A percentile compares a stretch with the other conserved stretches of the same genome.
phyloP scores from a whole-genome alignment of 1,284 basidiomycete species.

The Cronartium quercuum region DNA sequence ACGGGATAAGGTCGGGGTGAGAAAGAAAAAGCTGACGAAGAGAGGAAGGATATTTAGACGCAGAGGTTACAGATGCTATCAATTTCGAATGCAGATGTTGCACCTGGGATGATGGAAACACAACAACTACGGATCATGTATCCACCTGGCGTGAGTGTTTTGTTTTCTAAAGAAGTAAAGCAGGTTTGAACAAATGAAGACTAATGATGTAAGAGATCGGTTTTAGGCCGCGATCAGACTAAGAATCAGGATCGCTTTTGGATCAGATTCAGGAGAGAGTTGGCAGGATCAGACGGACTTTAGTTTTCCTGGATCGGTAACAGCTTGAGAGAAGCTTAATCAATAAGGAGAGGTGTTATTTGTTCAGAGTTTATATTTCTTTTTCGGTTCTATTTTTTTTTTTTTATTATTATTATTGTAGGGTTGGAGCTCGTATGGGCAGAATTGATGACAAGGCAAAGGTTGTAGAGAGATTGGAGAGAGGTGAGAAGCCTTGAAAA shows the following conservation, averaged over 20 bases:
- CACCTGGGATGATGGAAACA: slow-evolving; percentile 74
- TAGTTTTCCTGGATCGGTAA: slow-evolving; percentile 74
- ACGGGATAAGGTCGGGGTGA: background rate
- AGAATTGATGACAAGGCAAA: too few relatives aligned
- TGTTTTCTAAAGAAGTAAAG: background rate
- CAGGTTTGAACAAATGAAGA: too few relatives aligned
- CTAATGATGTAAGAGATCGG: background rate
- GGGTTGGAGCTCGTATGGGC: too few relatives aligned
- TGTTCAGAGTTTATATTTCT: background rate
- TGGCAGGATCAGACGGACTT: slow-evolving; percentile 94
- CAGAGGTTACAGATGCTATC: slow-evolving; percentile 98
- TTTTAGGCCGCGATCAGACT: slow-evolving; percentile 71
- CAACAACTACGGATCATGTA: slow-evolving; percentile 91
- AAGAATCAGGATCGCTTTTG: slow-evolving; percentile 75
- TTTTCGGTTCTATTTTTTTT: too few relatives aligned
- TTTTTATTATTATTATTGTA: too few relatives aligned
- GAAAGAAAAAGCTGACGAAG: background rate
- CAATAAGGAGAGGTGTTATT: background rate
- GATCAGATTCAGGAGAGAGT: slow-evolving; percentile 58
- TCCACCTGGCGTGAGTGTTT: slow-evolving; percentile 67
- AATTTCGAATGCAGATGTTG: slow-evolving; percentile 78
- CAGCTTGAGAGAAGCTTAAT: slow-evolving; percentile 46
- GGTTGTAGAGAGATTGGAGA: too few relatives aligned
- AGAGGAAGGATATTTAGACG: slow-evolving; percentile 57
- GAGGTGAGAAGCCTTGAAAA: too few relatives aligned